Evolutionary conservation across 208 protist genomes (phyloP), one percentile per base, ranked within the genome.

Genomic region (Acanthamoeba healyi): DNA sequence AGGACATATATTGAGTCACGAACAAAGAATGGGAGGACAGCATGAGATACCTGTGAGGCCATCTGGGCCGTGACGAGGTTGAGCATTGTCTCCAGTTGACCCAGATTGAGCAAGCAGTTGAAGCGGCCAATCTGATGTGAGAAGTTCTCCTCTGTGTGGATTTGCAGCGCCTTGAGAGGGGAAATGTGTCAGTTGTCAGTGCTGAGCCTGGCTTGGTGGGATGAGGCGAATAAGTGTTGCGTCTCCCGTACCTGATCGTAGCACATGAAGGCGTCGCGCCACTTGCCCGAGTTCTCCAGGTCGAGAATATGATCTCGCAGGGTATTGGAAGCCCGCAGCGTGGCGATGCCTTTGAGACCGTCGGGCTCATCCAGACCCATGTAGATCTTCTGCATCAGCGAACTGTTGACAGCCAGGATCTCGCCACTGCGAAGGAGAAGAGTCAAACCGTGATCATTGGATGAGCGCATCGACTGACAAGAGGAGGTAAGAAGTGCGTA

Each of bases 11-110:
- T n/a, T n/a, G n/a, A n/a, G 51, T 56, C 15, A 17, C 51, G 15
- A 56, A 7, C 10, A 56, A 56, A 26, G 40, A 6, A 4, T 32
- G 72, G 24, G 29, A 51, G 24, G 74, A 63, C 22, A 46, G 44
- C 2, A 5, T 17, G n/a, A 26, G 74, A 6, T 56, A 17, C n/a
- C 9, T 84, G 44, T 14, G 63, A 36, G 4, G 86, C n/a, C 29
- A 90, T 4, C 24, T 63, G 42, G 61, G 95, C 95, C 34, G 93
- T 65, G 15, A 93, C 63, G 67, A 97, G 65, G 6, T 81, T 84
- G 4, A 97, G 58, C 19, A 97, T 92, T 0, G 96, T 96, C 40
- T 97, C 95, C 29, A 96, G 94, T 38, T 98, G 96, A 26, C 97
- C 97, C 6, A 97, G 77, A 61, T 98, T 97, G 7, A 93, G 89